Base-by-base conservation (phyloP, 164 flowering plant species). In the Stephania yunnanensis region DNA sequence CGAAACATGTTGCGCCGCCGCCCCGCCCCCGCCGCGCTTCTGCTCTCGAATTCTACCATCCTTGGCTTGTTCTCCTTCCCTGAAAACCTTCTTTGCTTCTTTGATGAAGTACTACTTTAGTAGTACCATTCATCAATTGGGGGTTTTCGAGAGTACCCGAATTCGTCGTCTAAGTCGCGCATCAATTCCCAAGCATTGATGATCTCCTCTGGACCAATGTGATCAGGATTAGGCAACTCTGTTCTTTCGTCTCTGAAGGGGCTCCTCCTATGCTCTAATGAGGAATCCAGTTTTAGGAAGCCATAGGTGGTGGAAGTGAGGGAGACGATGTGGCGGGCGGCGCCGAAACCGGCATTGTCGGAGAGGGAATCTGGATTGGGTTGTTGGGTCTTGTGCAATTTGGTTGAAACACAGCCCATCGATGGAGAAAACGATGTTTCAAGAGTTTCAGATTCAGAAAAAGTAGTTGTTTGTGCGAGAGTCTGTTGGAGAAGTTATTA, bases 341-440 rank as follows among this genome's bases (percentile, higher is more conserved):
- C 44, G 71, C 50, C 42, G 4, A 36, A 78, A 8, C 78, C 85
- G 1, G 82, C 89, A 81, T 87, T 82, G 78, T 74, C 75, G 73
- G 76, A 25, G 0, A 77, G 36, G 12, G 73, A 53, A 31, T 92
- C 93, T 68, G 77, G 81, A 2, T 78, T 72, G 64, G 84, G 78
- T 10, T 92, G 88, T 61, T 82, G 10, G n/a, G 7, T 76, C 64
- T 73, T 83, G 68, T 87, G 74, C 15, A 84, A 80, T 79, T 93
- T 95, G 17, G 99, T 93, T 1, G 98, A 88, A 70, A 86, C 88
- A 75, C 98, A 95, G 48, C 99, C 98, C 99, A 95, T 94, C 69
- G 82, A 58, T 58, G n/a, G 17, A n/a, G 20, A 58, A 17, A 58
- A 15, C 55, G 11, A 11, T 50, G 64, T 58, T 9, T 50, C 15